Percentiles rank a stretch among this genome's conserved stretches.
Conservation (phyloP, 164 flowering plant species). For the Sextonia rubra region DNA sequence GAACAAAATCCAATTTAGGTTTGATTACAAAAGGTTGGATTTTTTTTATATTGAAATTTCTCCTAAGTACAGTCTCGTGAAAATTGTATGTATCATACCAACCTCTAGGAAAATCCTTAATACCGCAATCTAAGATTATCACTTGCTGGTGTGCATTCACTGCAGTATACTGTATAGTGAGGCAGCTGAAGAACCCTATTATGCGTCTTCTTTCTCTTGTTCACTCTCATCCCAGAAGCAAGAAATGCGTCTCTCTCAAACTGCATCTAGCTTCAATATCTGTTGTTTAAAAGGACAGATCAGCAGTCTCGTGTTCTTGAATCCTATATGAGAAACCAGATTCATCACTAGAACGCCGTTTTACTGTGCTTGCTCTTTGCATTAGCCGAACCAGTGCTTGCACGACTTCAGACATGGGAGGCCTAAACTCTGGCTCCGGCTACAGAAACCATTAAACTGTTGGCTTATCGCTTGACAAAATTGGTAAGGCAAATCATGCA, state of each 20-base stretch:
- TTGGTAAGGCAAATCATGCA: not conserved
- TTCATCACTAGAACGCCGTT: constrained; percentile 76
- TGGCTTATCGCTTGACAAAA: not conserved
- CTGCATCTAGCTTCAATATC: not conserved
- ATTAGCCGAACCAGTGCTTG: constrained; percentile 83
- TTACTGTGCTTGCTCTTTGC: constrained; percentile 79
- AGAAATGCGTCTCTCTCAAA: not conserved
- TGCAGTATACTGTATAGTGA: not conserved
- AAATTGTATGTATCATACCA: not conserved
- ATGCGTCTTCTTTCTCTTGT: not conserved
- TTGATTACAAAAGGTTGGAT: constrained; percentile 1
- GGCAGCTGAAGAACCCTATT: not conserved
- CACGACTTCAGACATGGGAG: constrained; percentile 96
- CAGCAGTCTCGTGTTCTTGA: constrained; percentile 69
- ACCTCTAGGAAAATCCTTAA: not conserved
- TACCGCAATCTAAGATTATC: not conserved
- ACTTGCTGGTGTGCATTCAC: not conserved
- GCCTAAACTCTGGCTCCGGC: constrained; percentile 97
- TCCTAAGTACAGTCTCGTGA: not conserved
- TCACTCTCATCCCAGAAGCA: not conserved
- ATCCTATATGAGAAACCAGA: constrained; percentile 60
- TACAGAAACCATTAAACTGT: constrained; percentile 21
- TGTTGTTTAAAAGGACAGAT: constrained; percentile 41
- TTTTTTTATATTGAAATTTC: not conserved
- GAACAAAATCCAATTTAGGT: not conserved